Conservation (phyloP, 345 rosid species). For the Citrus australasica region DNA sequence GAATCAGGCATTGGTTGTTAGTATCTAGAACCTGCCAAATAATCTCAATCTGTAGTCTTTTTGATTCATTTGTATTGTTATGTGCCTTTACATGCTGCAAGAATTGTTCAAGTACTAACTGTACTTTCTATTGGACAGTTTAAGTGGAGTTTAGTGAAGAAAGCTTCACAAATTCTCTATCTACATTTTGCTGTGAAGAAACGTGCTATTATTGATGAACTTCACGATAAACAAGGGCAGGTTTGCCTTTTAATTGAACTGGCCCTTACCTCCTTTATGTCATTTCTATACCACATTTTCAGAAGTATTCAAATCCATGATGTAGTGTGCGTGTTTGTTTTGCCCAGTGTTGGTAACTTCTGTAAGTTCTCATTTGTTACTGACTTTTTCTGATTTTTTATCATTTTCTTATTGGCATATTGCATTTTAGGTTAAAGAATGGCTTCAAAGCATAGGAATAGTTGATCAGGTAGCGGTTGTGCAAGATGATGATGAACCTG, state of each 20-base stretch:
- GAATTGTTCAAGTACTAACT: not conserved
- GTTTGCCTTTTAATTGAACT: constrained; percentile 23
- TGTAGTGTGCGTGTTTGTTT: not conserved
- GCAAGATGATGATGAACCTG: constrained; percentile 89
- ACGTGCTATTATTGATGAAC: constrained; percentile 70
- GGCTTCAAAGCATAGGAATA: constrained; percentile 86
- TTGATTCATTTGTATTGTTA: not conserved
- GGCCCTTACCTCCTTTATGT: not conserved
- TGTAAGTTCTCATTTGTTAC: not conserved
- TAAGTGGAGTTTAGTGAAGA: constrained; percentile 78
- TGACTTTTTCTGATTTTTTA: not conserved
- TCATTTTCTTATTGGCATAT: not conserved
- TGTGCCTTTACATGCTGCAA: not conserved
- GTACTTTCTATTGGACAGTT: constrained; percentile 40
- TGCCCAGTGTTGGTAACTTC: not conserved
- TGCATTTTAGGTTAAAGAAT: constrained; percentile 67
- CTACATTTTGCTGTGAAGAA: constrained; percentile 83
- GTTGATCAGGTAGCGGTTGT: constrained; percentile 64
- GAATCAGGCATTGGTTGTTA: not conserved
- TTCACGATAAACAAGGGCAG: constrained; percentile 90
- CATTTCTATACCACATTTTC: not conserved
- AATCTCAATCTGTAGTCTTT: not conserved
- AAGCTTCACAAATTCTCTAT: constrained; percentile 90
- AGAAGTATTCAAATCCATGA: not conserved
- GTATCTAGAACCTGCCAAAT: not conserved